Evolutionary conservation across 2,329 filamentous ascomycete genomes (phyloP).

Genomic region (Microdochium bolleyi): DNA sequence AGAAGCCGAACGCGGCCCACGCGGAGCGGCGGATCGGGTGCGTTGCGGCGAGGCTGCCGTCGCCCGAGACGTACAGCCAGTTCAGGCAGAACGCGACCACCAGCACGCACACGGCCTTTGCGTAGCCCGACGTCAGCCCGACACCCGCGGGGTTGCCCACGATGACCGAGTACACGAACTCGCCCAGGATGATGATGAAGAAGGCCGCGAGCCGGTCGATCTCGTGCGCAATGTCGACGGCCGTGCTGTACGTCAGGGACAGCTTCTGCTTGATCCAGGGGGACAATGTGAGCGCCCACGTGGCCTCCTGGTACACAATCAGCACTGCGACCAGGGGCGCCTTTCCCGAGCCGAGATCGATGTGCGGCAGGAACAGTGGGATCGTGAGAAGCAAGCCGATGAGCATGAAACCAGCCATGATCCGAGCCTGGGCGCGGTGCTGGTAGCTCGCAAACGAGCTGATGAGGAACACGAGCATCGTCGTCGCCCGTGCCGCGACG

Average conservation of each 20-base stretch:
- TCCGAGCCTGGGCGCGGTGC: constrained; percentile 34
- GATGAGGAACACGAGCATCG: constrained; percentile 28
- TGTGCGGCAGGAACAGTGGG: constrained; percentile 31
- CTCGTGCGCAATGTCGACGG: constrained; percentile 40
- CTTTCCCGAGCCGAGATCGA: constrained; percentile 29
- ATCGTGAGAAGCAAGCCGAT: constrained; percentile 31
- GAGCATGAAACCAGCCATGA: constrained; percentile 32
- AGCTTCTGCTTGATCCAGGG: constrained; percentile 33
- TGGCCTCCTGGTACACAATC: constrained; percentile 30
- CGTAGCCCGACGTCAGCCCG: constrained; percentile 32
- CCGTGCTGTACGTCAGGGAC: constrained; percentile 34
- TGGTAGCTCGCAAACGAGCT: constrained; percentile 38
- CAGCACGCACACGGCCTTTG: constrained; percentile 37
- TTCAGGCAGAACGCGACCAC: constrained; percentile 41
- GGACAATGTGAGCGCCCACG: constrained; percentile 34
- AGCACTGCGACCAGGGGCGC: constrained; percentile 31
- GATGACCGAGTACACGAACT: constrained; percentile 39
- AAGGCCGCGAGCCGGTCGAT: constrained; percentile 41
- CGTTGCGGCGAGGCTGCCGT: constrained; percentile 31
- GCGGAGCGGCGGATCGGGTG: constrained; percentile 36
- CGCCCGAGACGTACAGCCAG: constrained; percentile 40
- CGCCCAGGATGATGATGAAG: constrained; percentile 43
- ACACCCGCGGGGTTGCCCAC: constrained; percentile 36
- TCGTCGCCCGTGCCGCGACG: constrained; percentile 32
- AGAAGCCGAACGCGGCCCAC: constrained; percentile 35